Evolutionary conservation across 1,284 basidiomycete genomes (phyloP).

Genomic region (Rhodotorula glutinis): DNA sequence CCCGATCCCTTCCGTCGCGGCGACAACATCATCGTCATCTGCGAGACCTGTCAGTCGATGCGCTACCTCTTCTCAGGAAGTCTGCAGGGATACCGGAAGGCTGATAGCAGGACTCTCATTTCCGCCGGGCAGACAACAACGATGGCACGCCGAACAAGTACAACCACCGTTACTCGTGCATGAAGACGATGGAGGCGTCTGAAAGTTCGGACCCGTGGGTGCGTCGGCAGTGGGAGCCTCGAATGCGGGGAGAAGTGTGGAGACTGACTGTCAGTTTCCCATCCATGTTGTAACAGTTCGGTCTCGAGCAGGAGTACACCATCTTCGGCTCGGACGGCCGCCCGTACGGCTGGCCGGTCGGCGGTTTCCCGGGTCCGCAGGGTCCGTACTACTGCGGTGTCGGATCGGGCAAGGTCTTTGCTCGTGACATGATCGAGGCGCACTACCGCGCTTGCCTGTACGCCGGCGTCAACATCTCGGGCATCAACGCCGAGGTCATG

Average conservation of each 20-base stretch:
- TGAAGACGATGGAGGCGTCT: slow-evolving; percentile 84
- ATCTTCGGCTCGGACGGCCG: slow-evolving; percentile 89
- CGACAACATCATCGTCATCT: slow-evolving; percentile 91
- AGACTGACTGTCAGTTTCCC: neutral
- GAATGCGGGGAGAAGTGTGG: too few species aligned
- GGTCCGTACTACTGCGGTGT: slow-evolving; percentile 99
- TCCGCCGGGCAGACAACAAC: slow-evolving; percentile 68
- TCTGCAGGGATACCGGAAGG: too few species aligned
- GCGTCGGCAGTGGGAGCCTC: slow-evolving; percentile 52
- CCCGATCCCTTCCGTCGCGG: slow-evolving; percentile 99
- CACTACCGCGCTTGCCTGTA: slow-evolving; percentile 97
- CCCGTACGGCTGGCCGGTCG: slow-evolving; percentile 86
- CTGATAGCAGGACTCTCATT: neutral
- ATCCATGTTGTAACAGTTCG: slow-evolving; percentile 28
- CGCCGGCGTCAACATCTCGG: slow-evolving; percentile 95
- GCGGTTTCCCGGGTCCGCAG: slow-evolving; percentile 98
- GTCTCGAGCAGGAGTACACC: slow-evolving; percentile 97
- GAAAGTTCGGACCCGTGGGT: slow-evolving; percentile 86
- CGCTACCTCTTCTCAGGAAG: neutral
- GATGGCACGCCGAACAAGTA: slow-evolving; percentile 97
- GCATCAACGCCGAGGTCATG: slow-evolving; percentile 99
- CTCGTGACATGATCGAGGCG: slow-evolving; percentile 97
- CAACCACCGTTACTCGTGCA: slow-evolving; percentile 70
- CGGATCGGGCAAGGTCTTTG: slow-evolving; percentile 95
- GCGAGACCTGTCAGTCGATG: slow-evolving; percentile 41